A percentile compares a stretch with the other conserved stretches of the same genome.
Conservation (phyloP, 306 rosid genomes). For the Mimosa pudica region DNA sequence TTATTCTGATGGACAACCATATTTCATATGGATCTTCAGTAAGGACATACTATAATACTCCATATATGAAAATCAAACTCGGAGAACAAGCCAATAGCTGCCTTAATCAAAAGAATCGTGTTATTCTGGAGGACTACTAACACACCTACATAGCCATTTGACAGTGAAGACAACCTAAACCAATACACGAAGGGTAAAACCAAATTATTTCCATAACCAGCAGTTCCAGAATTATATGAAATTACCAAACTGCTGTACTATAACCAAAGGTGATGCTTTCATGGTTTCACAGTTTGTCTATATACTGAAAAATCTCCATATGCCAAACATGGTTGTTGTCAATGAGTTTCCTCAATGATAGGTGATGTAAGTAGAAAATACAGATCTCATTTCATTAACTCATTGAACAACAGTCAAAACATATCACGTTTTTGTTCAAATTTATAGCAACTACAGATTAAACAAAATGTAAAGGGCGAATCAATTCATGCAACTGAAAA, state of each 20-base stretch:
- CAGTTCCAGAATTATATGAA: not conserved
- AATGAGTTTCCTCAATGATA: not conserved
- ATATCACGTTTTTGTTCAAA: constrained; percentile 41
- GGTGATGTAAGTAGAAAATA: constrained; percentile 13
- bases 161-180: not conserved
- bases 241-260: not conserved
- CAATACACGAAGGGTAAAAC: not conserved
- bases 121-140: not conserved
- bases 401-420: constrained; percentile 26
- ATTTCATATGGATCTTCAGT: not conserved
- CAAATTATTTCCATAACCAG: not conserved
- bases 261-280: not conserved
- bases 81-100: not conserved
- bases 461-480: constrained; percentile 26
- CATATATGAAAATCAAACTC: not conserved
- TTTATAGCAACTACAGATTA: constrained; percentile 43
- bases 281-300: not conserved
- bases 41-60: not conserved
- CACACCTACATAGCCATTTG: not conserved
- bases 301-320: not conserved
- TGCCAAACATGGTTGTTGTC: not conserved
- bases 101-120: not conserved
- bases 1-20: too few relatives aligned
- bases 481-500: constrained; percentile 31
- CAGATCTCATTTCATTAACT: constrained; percentile 10